A percentile compares a stretch with the other conserved stretches of the same genome.
These are phyloP conservation scores for Talinum fruticosum DNA, from an alignment of 148 eudicot species.

Conservation along the genomic window DNA sequence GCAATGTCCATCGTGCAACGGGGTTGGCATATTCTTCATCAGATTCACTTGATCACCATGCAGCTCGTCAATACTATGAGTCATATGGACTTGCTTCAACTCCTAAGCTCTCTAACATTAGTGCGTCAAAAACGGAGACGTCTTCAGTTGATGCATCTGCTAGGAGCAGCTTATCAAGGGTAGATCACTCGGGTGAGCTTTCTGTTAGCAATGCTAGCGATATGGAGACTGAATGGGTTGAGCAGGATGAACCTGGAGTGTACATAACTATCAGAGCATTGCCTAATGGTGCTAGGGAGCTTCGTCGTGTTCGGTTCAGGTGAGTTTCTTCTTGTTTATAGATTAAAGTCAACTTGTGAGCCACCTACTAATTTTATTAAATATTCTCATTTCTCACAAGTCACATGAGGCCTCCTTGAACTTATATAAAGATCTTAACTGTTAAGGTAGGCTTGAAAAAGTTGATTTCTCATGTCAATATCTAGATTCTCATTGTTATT, in stretches of 20 bases:
- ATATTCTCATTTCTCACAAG: not conserved
- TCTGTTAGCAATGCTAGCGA: constrained; percentile 88
- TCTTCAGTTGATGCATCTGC: constrained; percentile 80
- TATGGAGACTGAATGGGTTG: constrained; percentile 91
- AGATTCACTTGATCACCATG: constrained; percentile 61
- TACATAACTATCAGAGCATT: constrained; percentile 83
- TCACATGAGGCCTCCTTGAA: not conserved
- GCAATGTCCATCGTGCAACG: constrained; percentile 43
- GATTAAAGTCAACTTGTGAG: not conserved
- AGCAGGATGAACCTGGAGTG: constrained; percentile 93
- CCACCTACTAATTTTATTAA: not conserved
- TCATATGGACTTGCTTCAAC: constrained; percentile 65
- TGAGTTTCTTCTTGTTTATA: constrained; percentile 24
- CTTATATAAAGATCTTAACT: not conserved
- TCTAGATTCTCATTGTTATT: not conserved
- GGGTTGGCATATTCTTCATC: constrained; percentile 58
- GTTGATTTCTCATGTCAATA: not conserved
- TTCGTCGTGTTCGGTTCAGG: constrained; percentile 96
- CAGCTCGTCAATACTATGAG: constrained; percentile 36
- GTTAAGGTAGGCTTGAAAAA: not conserved
- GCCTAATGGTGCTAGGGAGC: constrained; percentile 84
- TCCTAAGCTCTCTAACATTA: constrained; percentile 76
- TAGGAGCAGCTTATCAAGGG: constrained; percentile 79
- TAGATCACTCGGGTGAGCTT: constrained; percentile 77
- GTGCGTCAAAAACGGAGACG: constrained; percentile 72